Conservation (phyloP, 495 filamentous ascomycete genomes). For the Tuber aestivum region DNA sequence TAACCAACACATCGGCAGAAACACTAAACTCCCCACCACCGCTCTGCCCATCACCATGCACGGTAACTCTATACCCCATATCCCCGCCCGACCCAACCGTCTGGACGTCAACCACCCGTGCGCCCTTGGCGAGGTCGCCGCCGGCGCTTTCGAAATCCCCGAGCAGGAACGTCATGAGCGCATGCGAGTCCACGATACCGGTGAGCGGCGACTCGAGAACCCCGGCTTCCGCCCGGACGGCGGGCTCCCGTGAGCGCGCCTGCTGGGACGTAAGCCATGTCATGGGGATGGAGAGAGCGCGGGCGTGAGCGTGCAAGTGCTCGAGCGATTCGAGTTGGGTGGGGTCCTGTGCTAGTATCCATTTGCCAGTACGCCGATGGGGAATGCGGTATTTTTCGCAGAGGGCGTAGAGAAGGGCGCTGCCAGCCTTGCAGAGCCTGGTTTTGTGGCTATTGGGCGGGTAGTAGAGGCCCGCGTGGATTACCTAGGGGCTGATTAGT, state of each 20-base stretch:
- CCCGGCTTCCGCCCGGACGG: constrained; percentile 61
- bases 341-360: constrained; percentile 82
- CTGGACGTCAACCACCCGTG: constrained; percentile 57
- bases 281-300: constrained; percentile 63
- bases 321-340: constrained; percentile 62
- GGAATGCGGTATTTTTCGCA: constrained; percentile 63
- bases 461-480: constrained; percentile 95
- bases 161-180: constrained; percentile 71
- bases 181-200: constrained; percentile 85
- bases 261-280: constrained; percentile 59
- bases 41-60: constrained; percentile 5
- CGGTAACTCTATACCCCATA: constrained; percentile 53
- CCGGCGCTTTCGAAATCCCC: constrained; percentile 70
- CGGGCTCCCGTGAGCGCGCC: constrained; percentile 62
- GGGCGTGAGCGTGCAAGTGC: constrained; percentile 61
- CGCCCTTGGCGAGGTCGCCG: constrained; percentile 60
- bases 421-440: constrained; percentile 69
- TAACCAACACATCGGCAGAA: constrained; percentile 70
- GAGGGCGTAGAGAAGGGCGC: constrained; percentile 68
- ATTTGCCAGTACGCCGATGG: constrained; percentile 68
- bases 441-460: constrained; percentile 71
- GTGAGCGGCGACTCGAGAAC: constrained; percentile 77
- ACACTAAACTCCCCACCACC: constrained; percentile 54
- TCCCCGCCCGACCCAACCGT: constrained; percentile 49
- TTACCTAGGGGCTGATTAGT: constrained; percentile 55